Evolutionary conservation across 2,329 filamentous ascomycete genomes (phyloP).

Genomic region (Cladosporium sp.): DNA sequence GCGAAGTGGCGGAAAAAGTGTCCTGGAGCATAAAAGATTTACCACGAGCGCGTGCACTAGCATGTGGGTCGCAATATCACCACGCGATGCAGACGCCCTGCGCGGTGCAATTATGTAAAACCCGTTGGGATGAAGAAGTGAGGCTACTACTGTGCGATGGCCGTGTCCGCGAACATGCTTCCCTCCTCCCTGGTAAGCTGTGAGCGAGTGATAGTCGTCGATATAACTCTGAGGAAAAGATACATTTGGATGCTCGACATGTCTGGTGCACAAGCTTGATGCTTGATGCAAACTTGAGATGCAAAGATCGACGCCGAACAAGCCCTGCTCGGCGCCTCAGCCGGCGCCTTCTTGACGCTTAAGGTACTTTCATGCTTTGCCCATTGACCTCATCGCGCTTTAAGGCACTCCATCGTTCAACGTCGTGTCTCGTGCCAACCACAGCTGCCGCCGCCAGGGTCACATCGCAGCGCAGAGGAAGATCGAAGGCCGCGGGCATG

Average conservation of each 20-base stretch:
- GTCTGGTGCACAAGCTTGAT: background rate
- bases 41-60: background rate
- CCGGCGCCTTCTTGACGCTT: background rate
- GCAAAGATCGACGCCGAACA: background rate
- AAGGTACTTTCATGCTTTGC: background rate
- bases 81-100: background rate
- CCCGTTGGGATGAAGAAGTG: background rate
- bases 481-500: background rate
- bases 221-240: no score
- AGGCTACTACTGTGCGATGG: background rate
- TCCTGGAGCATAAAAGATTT: background rate
- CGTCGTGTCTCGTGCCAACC: background rate
- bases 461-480: background rate
- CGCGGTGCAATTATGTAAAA: background rate
- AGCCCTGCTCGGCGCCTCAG: background rate
- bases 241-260: no score
- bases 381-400: background rate
- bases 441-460: background rate
- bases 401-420: background rate
- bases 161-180: background rate
- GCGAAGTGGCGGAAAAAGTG: background rate
- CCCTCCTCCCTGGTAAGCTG: no score
- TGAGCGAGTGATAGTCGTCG: no score
- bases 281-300: background rate
- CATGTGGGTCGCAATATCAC: slow-evolving; percentile 1